A percentile compares a stretch with the other conserved stretches of the same genome.
Conservation (phyloP, 345 rosid species). For the Arabidopsis arenosa region DNA sequence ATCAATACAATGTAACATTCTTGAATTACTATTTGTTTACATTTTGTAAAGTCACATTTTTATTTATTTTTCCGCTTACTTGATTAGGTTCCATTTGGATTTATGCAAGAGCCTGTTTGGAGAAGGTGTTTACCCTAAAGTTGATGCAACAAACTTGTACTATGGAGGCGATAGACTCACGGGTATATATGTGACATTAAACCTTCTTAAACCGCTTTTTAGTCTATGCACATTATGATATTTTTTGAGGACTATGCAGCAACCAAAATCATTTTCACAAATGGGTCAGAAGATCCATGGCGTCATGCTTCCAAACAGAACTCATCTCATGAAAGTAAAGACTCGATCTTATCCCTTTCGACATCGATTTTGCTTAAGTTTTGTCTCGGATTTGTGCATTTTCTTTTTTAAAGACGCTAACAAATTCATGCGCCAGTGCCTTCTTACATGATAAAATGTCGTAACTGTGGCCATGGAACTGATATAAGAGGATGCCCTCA, state of each 20-base stretch:
- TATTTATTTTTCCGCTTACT: neutral
- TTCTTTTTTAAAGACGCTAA: neutral
- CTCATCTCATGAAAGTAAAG: conserved; percentile 73
- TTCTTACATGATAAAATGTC: conserved; percentile 65
- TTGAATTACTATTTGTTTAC: neutral
- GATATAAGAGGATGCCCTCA: conserved; percentile 96
- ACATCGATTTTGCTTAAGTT: neutral
- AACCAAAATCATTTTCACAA: conserved; percentile 80
- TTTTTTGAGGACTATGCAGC: conserved; percentile 47
- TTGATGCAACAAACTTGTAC: conserved; percentile 73
- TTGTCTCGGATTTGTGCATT: neutral
- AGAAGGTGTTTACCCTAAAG: conserved; percentile 68
- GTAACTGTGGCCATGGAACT: conserved; percentile 91
- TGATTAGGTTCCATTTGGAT: conserved; percentile 77
- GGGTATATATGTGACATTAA: conserved; percentile 48
- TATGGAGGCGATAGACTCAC: conserved; percentile 83
- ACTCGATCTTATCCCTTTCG: neutral
- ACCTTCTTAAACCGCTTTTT: conserved; percentile 31
- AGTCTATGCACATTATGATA: neutral
- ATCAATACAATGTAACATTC: conserved; percentile 65
- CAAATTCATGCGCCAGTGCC: conserved; percentile 32
- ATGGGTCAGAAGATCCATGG: conserved; percentile 98
- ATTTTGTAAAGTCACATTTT: neutral
- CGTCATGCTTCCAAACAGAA: conserved; percentile 86
- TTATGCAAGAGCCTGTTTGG: conserved; percentile 84